Conservation (phyloP, 768 basidiomycete species). For the Leucogyrophana mollusca region DNA sequence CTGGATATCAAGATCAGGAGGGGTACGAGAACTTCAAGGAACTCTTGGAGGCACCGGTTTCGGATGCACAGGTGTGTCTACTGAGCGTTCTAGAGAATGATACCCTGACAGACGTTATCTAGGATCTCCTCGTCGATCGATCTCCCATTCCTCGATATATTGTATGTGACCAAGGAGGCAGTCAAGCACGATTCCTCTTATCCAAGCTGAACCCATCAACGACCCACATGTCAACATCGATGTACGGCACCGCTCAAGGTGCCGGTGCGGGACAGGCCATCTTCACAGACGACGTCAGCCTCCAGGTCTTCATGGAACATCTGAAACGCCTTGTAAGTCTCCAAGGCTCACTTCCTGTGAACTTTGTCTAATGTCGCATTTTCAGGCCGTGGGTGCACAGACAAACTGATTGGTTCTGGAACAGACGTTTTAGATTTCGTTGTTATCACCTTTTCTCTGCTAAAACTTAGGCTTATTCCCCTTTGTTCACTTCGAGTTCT, state of each 20-base stretch:
- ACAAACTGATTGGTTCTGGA: slow-evolving; percentile 43
- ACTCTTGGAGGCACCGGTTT: slow-evolving; percentile 79
- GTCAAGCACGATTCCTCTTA: slow-evolving; percentile 96
- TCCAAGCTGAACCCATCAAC: slow-evolving; percentile 97
- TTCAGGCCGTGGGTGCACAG: slow-evolving; percentile 66
- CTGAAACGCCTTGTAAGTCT: slow-evolving; percentile 81
- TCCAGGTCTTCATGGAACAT: slow-evolving; percentile 98
- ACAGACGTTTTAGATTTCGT: no score
- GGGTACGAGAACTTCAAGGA: slow-evolving; percentile 99
- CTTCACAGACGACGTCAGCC: slow-evolving; percentile 97
- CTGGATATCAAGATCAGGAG: slow-evolving; percentile 97
- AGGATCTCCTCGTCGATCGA: slow-evolving; percentile 94
- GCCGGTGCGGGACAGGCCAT: slow-evolving; percentile 83
- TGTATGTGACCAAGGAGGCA: slow-evolving; percentile 95
- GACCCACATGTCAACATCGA: slow-evolving; percentile 90
- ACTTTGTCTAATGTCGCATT: not conserved
- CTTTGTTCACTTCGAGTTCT: no score
- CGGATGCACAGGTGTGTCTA: slow-evolving; percentile 76
- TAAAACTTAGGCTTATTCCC: no score
- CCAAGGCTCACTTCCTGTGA: not conserved
- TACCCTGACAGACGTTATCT: not conserved
- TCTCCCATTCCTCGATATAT: slow-evolving; percentile 98
- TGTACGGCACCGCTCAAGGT: slow-evolving; percentile 79
- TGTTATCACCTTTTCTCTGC: no score
- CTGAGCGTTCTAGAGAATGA: no score